phyloP scores from a whole-genome alignment of 352 stramenopile species.

The Globisporangium alternatum region DNA sequence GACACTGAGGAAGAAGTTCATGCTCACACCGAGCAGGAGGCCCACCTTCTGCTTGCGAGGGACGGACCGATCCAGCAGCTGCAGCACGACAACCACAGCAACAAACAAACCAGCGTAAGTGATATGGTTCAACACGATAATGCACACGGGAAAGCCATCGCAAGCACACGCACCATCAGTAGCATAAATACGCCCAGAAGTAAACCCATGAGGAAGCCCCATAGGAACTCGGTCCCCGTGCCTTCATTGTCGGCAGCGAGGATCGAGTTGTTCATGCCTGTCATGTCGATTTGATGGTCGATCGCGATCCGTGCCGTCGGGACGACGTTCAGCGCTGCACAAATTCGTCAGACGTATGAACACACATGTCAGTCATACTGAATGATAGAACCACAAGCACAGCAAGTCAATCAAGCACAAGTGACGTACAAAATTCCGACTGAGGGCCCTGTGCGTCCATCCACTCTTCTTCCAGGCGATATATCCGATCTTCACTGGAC shows the following conservation, averaged over 20 bases:
- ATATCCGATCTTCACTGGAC: slow-evolving; percentile 86
- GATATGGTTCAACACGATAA: slow-evolving; percentile 9
- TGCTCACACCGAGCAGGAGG: slow-evolving; percentile 79
- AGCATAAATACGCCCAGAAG: slow-evolving; percentile 89
- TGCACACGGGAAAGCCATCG: neutral
- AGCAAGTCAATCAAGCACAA: neutral
- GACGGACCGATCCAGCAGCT: slow-evolving; percentile 84
- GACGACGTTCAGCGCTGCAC: slow-evolving; percentile 75
- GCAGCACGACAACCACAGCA: neutral
- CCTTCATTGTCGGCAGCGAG: slow-evolving; percentile 85
- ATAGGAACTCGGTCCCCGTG: slow-evolving; percentile 85
- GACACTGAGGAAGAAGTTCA: slow-evolving; percentile 89
- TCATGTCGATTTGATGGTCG: slow-evolving; percentile 85
- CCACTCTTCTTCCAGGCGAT: slow-evolving; percentile 86
- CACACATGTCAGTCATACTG: neutral
- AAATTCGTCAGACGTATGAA: neutral
- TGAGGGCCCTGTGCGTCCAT: slow-evolving; percentile 85
- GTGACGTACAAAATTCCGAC: slow-evolving; percentile 76
- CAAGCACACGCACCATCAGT: slow-evolving; percentile 60
- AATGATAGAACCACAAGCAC: neutral
- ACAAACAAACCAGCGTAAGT: neutral
- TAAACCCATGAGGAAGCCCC: slow-evolving; percentile 86
- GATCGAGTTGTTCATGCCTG: slow-evolving; percentile 79
- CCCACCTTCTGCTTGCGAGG: slow-evolving; percentile 86
- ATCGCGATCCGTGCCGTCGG: slow-evolving; percentile 64